Conservation (phyloP, 1,139 yeast species). For the Cylindricascospora bacillispora region DNA sequence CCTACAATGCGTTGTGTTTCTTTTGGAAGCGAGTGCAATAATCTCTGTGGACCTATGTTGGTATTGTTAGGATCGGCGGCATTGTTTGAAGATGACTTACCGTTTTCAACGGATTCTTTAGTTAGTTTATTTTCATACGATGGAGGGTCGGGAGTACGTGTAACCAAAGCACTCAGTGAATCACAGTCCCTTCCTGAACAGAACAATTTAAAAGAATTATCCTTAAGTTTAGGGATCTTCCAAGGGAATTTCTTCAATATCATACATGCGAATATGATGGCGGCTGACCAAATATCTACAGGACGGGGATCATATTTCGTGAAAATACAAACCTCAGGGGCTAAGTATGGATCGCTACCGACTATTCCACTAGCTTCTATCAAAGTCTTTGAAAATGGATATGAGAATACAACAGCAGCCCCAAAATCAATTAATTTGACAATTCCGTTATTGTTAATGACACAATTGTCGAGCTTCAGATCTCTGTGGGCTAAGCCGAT, state of each 20-base stretch:
- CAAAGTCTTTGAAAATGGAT: constrained; percentile 71
- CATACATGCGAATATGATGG: constrained; percentile 91
- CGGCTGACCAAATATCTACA: constrained; percentile 91
- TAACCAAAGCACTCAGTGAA: constrained; percentile 29
- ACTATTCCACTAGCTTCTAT: constrained; percentile 84
- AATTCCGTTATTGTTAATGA: constrained; percentile 70
- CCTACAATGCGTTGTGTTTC: constrained; percentile 55
- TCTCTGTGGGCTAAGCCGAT: constrained; percentile 90
- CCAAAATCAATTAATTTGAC: constrained; percentile 91
- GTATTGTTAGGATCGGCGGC: constrained; percentile 31
- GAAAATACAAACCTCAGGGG: constrained; percentile 82
- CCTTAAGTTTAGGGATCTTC: constrained; percentile 86
- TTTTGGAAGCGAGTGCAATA: constrained; percentile 55
- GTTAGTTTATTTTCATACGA: constrained; percentile 16
- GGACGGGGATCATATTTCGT: constrained; percentile 84
- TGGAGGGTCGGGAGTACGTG: constrained; percentile 29
- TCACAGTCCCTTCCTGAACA: constrained; percentile 34
- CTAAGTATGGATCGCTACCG: constrained; percentile 88
- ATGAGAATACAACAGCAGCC: constrained; percentile 83
- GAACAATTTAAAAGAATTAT: constrained; percentile 59
- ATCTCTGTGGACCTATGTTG: constrained; percentile 57
- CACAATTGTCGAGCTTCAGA: constrained; percentile 87
- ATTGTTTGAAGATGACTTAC: constrained; percentile 5
- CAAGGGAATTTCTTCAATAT: constrained; percentile 88
- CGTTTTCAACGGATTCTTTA: constrained; percentile 5